phyloP scores from a whole-genome alignment of 495 filamentous ascomycete genomes.

The Aspergillus taichungensis region DNA sequence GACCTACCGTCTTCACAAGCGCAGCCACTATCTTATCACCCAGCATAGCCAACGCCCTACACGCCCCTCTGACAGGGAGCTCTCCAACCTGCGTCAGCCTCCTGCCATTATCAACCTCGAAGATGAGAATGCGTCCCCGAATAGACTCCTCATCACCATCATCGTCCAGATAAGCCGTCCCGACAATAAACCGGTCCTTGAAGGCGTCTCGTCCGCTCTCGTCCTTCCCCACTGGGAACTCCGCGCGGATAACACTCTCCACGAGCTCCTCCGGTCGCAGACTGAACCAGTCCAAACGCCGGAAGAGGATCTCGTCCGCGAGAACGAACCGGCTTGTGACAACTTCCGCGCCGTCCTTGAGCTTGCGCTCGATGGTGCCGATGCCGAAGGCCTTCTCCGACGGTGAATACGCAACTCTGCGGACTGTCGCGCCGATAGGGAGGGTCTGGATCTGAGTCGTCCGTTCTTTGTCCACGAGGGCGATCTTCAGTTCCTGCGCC shows the following conservation, averaged over 20 bases:
- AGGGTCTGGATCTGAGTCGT: conserved; percentile 80
- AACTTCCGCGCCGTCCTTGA: conserved; percentile 48
- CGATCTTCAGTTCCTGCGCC: conserved; percentile 65
- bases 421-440: conserved; percentile 69
- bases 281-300: conserved; percentile 40
- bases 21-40: conserved; percentile 75
- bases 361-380: conserved; percentile 64
- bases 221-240: conserved; percentile 55
- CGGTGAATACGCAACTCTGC: conserved; percentile 78
- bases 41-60: conserved; percentile 66
- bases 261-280: conserved; percentile 64
- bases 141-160: conserved; percentile 35
- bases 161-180: conserved; percentile 70
- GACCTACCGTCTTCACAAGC: conserved; percentile 70
- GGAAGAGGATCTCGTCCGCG: conserved; percentile 50
- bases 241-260: conserved; percentile 73
- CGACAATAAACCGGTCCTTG: conserved; percentile 77
- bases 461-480: conserved; percentile 71
- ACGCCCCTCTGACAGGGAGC: conserved; percentile 60
- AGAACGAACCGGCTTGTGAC: conserved; percentile 54
- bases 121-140: conserved; percentile 71
- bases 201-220: conserved; percentile 27
- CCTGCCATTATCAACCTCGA: conserved; percentile 70
- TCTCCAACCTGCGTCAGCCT: conserved; percentile 59
- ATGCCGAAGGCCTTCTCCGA: conserved; percentile 75